Conservation (phyloP, 805 yeast genomes). For the Candida andamanensis region DNA sequence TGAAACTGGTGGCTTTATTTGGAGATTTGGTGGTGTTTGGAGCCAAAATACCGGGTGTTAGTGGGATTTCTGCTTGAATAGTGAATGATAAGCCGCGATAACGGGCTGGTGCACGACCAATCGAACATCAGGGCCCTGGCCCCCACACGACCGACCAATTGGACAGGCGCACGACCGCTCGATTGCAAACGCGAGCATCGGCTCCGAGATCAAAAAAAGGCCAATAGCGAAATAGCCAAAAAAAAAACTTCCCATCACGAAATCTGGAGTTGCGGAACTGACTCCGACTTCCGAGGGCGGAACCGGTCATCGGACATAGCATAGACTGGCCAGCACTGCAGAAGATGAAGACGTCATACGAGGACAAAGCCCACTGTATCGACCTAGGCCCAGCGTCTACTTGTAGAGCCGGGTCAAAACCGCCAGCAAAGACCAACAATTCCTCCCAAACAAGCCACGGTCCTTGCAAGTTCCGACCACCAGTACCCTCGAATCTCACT, state of each 20-base stretch:
- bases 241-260: constrained; percentile 1
- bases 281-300: constrained; percentile 4
- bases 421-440: no score
- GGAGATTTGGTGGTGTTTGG: no score
- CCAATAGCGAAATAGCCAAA: constrained; percentile 3
- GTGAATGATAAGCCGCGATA: no score
- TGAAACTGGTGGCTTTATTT: no score
- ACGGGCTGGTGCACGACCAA: no score
- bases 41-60: no score
- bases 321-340: neutral
- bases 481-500: neutral
- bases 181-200: constrained; percentile 5
- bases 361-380: neutral
- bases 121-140: no score
- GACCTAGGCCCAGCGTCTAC: neutral
- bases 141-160: no score
- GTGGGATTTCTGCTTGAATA: no score
- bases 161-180: constrained; percentile 1
- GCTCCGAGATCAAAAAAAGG: constrained; percentile 4
- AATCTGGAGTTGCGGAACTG: constrained; percentile 9
- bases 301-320: constrained; percentile 2
- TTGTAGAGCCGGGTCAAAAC: no score
- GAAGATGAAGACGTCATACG: neutral
- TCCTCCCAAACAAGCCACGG: neutral
- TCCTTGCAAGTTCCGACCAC: neutral